Evolutionary conservation across 2,329 filamentous ascomycete species (phyloP).

Genomic region (Apiospora kogelbergensis): DNA sequence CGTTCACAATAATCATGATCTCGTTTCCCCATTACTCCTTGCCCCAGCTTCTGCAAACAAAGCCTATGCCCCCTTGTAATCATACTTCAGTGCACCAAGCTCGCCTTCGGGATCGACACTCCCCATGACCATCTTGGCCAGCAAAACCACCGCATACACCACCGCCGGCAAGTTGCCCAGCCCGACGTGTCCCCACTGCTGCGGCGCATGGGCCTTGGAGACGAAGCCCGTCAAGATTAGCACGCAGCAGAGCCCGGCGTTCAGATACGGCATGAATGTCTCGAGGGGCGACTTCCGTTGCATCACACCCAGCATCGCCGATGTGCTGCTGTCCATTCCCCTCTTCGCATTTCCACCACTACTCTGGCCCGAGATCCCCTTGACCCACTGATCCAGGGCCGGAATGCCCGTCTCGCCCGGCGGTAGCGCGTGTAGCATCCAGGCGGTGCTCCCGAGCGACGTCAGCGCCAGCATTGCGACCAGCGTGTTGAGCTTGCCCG

Average conservation of each 20-base stretch:
- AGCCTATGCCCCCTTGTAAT: slow-evolving; percentile 63
- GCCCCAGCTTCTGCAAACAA: background rate
- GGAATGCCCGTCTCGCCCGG: slow-evolving; percentile 54
- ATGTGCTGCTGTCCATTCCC: background rate
- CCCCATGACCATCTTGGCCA: slow-evolving; percentile 65
- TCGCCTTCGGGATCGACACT: slow-evolving; percentile 68
- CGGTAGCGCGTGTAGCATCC: slow-evolving; percentile 57
- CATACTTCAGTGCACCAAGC: slow-evolving; percentile 61
- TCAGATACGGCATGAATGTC: slow-evolving; percentile 59
- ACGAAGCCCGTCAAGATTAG: slow-evolving; percentile 47
- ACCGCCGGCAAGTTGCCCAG: slow-evolving; percentile 54
- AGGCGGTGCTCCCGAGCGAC: slow-evolving; percentile 62
- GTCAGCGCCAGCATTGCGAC: slow-evolving; percentile 59
- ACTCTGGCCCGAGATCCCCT: slow-evolving; percentile 9
- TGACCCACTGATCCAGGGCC: slow-evolving; percentile 14
- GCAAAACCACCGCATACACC: slow-evolving; percentile 60
- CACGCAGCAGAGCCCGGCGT: slow-evolving; percentile 55
- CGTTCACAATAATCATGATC: background rate
- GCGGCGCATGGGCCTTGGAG: slow-evolving; percentile 24
- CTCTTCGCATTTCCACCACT: background rate
- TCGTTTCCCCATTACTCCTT: background rate
- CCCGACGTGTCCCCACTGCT: slow-evolving; percentile 35
- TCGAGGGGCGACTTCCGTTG: slow-evolving; percentile 48
- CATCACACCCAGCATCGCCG: background rate
- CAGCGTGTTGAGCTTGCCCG: slow-evolving; percentile 32